A percentile compares a stretch with the other conserved stretches of the same genome.
Conservation (phyloP, 1,284 basidiomycete species). For the Cerioporus squamosus region DNA sequence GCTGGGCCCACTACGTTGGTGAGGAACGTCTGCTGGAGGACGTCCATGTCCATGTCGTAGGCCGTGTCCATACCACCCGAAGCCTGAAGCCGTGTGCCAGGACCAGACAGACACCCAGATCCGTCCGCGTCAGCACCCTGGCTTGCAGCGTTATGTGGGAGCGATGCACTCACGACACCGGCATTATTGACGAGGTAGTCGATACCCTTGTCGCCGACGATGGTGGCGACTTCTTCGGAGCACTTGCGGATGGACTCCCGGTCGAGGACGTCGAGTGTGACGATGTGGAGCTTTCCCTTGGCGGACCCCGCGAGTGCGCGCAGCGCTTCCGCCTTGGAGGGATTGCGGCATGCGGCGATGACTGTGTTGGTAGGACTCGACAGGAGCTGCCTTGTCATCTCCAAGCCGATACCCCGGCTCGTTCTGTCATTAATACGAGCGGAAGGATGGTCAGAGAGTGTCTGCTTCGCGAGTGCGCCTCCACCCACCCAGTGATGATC, state of each 20-base stretch:
- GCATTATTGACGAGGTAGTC: conserved; percentile 48
- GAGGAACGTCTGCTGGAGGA: conserved; percentile 25
- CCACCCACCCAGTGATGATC: conserved; percentile 29
- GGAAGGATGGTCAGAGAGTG: no score
- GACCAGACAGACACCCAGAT: no score
- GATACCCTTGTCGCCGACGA: conserved; percentile 37
- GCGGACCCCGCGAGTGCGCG: conserved; percentile 29
- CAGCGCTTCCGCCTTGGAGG: conserved; percentile 33
- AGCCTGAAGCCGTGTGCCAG: not conserved
- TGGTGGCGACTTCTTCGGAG: conserved; percentile 23
- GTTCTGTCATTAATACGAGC: not conserved
- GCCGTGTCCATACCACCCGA: conserved; percentile 24
- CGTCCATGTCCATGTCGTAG: conserved; percentile 28
- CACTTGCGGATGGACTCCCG: conserved; percentile 32
- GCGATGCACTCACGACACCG: conserved; percentile 33
- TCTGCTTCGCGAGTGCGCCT: no score
- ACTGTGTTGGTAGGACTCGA: conserved; percentile 36
- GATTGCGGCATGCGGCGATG: conserved; percentile 41
- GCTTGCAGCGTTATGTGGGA: not conserved
- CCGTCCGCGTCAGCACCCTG: no score
- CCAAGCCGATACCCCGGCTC: conserved; percentile 42
- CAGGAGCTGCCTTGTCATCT: conserved; percentile 39
- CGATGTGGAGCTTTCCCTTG: conserved; percentile 36
- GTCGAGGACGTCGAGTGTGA: conserved; percentile 37
- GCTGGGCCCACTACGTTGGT: conserved; percentile 41